phyloP scores from a whole-genome alignment of 192 early-diverging fungal genomes.

The Coemansia sp. region DNA sequence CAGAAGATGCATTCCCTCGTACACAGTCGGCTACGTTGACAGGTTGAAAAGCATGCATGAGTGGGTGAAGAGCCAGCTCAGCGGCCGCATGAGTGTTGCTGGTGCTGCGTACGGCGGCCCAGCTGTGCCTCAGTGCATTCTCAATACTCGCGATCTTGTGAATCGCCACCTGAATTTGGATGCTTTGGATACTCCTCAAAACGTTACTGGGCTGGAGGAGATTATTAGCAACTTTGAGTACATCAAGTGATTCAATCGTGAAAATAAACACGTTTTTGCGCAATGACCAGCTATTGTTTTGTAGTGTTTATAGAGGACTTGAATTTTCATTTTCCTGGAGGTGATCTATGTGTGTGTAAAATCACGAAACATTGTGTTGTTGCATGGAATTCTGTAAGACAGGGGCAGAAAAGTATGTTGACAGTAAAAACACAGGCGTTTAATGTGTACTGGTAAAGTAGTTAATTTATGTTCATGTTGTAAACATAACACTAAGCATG shows the following conservation, averaged over 20 bases:
- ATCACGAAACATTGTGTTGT: no score
- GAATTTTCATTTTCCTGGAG: no score
- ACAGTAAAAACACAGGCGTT: no score
- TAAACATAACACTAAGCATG: no score
- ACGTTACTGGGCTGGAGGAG: constrained; percentile 38
- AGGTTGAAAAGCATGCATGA: constrained; percentile 66
- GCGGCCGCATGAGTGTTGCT: constrained; percentile 65
- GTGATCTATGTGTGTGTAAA: no score
- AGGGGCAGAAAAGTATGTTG: no score
- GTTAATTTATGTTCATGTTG: no score
- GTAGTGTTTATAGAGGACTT: no score
- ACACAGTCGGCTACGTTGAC: constrained; percentile 77
- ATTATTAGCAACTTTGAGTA: constrained; percentile 35
- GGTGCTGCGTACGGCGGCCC: constrained; percentile 85
- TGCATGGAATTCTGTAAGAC: no score
- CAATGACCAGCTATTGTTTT: neutral
- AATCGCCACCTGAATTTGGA: constrained; percentile 54
- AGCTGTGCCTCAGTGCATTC: constrained; percentile 79
- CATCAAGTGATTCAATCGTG: neutral
- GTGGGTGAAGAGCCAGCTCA: constrained; percentile 51
- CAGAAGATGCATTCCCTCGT: constrained; percentile 84
- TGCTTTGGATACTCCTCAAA: constrained; percentile 39
- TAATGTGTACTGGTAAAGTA: no score
- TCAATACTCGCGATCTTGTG: constrained; percentile 65
- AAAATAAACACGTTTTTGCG: neutral